Evolutionary conservation across 2,329 filamentous ascomycete species (phyloP).

Genomic region (Neonectria hederae): DNA sequence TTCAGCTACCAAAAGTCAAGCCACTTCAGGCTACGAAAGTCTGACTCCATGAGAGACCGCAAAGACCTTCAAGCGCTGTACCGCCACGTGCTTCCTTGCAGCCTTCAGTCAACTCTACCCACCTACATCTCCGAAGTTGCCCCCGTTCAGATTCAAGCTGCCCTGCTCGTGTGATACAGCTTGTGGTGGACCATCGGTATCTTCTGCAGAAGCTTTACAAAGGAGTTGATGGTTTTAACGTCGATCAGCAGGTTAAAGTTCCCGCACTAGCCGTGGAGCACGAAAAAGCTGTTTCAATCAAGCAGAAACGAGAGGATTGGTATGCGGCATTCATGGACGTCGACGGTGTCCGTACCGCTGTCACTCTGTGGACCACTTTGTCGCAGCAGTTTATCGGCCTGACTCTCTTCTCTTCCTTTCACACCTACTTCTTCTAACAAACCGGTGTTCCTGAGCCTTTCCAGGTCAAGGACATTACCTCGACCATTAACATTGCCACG

Average conservation of each 20-base stretch:
- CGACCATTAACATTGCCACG: slow-evolving; percentile 25
- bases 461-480: slow-evolving; percentile 25
- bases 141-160: slow-evolving; percentile 52
- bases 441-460: slow-evolving; percentile 39
- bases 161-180: slow-evolving; percentile 52
- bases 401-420: slow-evolving; percentile 58
- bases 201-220: slow-evolving; percentile 43
- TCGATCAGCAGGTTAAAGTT: slow-evolving; percentile 44
- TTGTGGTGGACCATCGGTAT: slow-evolving; percentile 55
- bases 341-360: slow-evolving; percentile 41
- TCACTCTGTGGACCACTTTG: slow-evolving; percentile 42
- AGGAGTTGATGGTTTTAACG: slow-evolving; percentile 41
- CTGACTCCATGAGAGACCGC: slow-evolving; percentile 40
- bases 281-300: slow-evolving; percentile 36
- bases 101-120: slow-evolving; percentile 53
- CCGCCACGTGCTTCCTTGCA: slow-evolving; percentile 47
- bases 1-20: slow-evolving; percentile 38
- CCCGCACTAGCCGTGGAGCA: slow-evolving; percentile 36
- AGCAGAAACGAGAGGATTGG: slow-evolving; percentile 38
- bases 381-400: slow-evolving; percentile 30
- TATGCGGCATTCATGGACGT: slow-evolving; percentile 17
- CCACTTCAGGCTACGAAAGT: slow-evolving; percentile 40
- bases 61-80: slow-evolving; percentile 39
- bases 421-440: slow-evolving; percentile 53
- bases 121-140: slow-evolving; percentile 54